Evolutionary conservation across 139 green algal genomes (phyloP).

Genomic region (Picochlorum sp.): DNA sequence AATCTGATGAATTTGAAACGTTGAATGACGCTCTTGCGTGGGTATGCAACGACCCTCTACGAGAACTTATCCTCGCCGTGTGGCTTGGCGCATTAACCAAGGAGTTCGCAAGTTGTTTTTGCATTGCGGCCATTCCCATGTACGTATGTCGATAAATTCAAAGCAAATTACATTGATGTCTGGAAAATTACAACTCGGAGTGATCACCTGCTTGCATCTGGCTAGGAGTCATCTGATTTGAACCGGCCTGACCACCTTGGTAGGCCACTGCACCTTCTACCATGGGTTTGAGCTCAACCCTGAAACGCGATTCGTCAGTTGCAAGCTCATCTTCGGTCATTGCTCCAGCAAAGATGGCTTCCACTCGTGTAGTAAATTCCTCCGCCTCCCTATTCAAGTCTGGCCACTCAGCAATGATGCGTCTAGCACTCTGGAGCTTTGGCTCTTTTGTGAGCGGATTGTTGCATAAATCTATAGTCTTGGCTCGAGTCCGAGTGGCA

Average conservation of each 20-base stretch:
- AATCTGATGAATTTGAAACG: not conserved
- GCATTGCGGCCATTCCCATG: too few species aligned
- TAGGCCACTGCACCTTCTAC: slow-evolving; percentile 6
- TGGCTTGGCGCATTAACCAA: too few species aligned
- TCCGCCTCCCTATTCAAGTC: slow-evolving; percentile 61
- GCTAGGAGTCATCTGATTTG: too few species aligned
- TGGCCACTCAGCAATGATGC: slow-evolving; percentile 90
- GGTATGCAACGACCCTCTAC: too few species aligned
- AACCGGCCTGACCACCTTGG: not conserved
- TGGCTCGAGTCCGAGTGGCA: slow-evolving; percentile 54
- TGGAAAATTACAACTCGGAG: not conserved
- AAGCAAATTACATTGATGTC: too few species aligned
- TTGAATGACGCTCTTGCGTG: too few species aligned
- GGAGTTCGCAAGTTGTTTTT: too few species aligned
- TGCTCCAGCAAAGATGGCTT: slow-evolving; percentile 3
- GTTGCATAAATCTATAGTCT: slow-evolving; percentile 99
- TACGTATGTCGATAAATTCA: too few species aligned
- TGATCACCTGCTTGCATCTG: not conserved
- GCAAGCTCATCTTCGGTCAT: slow-evolving; percentile 2
- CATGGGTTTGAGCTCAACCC: slow-evolving; percentile 15
- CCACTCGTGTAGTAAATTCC: slow-evolving; percentile 42
- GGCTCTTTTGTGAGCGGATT: slow-evolving; percentile 99
- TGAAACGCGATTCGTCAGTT: slow-evolving; percentile 2
- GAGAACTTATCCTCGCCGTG: too few species aligned
- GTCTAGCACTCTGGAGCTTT: slow-evolving; percentile 80